phyloP scores from a whole-genome alignment of 441 rosid genomes.

The Croton laevigatus region DNA sequence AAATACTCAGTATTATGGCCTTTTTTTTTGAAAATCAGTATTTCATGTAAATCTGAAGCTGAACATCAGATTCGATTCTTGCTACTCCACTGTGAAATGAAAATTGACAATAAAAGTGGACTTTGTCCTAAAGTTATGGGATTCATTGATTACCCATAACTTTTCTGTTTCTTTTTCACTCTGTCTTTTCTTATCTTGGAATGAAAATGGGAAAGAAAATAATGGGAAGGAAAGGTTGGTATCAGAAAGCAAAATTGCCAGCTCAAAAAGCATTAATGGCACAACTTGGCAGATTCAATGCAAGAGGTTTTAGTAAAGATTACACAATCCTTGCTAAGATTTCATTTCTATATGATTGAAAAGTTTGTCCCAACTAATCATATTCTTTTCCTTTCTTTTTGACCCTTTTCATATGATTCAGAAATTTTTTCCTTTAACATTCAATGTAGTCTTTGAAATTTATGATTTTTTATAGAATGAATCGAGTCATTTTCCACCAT shows the following conservation, averaged over 20 bases:
- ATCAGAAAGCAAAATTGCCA: constrained; percentile 10
- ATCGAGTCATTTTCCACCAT: neutral
- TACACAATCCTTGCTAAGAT: neutral
- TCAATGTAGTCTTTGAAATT: neutral
- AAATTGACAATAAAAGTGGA: neutral
- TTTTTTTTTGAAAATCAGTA: too few species aligned
- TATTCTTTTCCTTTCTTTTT: neutral
- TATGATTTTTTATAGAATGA: neutral
- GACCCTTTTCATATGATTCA: neutral
- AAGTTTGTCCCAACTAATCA: constrained; percentile 20
- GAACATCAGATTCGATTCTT: neutral
- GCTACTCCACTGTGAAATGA: neutral
- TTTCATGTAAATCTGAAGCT: neutral
- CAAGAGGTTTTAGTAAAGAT: neutral
- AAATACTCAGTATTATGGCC: too few species aligned
- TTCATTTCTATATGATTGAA: constrained; percentile 15
- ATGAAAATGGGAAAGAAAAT: neutral
- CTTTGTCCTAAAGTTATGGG: neutral
- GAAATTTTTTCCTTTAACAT: neutral
- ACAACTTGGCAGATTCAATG: neutral
- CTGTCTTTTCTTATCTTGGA: neutral
- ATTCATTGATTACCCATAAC: neutral
- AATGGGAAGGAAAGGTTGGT: neutral
- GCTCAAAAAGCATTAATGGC: neutral
- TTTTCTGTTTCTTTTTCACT: neutral